Evolutionary conservation across 2,329 filamentous ascomycete species (phyloP), one percentile per base, ranked within the genome.

Genomic region (Clarireedia monteithiana): DNA sequence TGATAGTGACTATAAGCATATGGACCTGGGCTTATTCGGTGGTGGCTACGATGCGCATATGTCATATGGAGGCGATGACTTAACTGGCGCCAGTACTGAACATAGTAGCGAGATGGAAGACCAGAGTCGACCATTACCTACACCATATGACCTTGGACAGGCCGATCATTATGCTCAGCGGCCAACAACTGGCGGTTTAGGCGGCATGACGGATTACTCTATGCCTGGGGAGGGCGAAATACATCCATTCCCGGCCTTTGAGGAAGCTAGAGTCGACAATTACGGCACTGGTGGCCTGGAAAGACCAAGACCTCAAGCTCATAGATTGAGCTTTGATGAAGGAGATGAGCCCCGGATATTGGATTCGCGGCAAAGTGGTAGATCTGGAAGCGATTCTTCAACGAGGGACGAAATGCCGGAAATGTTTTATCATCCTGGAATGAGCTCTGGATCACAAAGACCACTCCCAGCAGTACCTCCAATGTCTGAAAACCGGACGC

Each of bases 341-440:
- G 92, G 89, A 2, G 94, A 96, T 63, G 94, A 97, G 69, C 79
- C 80, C 6, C 79, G 73, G 56, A 77, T 72, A 61, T 86, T 74
- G 64, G 81, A 73, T 64, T 73, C 63, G 61, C 66, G 49, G 67
- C 70, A 55, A 65, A 75, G 57, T 61, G 66, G 63, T 47, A 71
- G 70, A 48, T 78, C 76, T 39, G 73, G 71, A 15, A 84, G 82
- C 62, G 84, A 89, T 39, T 88, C 85, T 27, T 84, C 85, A 1
- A 72, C 75, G 38, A 82, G 82, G 61, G 84, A 88, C 45, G 89
- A 91, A 55, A 89, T 90, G 59, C 88, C 88, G 17, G 94, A 96
- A 64, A 84, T 97, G 68, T 96, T 96, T 69, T 99, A 95, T 69
- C 91, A 97, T 66, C 91, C 91, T 17, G 89, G 89, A 40, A 83